Evolutionary conservation across 2,329 filamentous ascomycete species (phyloP).

Genomic region (Dactylellina leptospora): DNA sequence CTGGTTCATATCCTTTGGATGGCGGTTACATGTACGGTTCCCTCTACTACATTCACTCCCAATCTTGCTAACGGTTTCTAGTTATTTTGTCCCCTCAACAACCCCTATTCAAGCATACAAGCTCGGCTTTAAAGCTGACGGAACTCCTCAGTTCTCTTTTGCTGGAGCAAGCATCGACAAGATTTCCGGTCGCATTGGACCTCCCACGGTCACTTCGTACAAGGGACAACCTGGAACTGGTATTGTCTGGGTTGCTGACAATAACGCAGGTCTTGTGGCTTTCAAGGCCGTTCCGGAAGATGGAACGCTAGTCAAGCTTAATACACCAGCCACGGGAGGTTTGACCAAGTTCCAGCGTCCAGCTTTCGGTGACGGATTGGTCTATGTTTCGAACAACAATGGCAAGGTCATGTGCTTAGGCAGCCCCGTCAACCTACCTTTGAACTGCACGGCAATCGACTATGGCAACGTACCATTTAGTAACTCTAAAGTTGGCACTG

Average conservation of each 20-base stretch:
- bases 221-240: slow-evolving; percentile 60
- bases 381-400: slow-evolving; percentile 58
- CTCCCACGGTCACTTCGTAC: slow-evolving; percentile 59
- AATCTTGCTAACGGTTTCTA: neutral
- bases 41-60: neutral
- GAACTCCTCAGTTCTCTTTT: slow-evolving; percentile 40
- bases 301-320: slow-evolving; percentile 57
- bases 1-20: slow-evolving; percentile 64
- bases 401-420: slow-evolving; percentile 59
- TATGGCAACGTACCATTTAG: slow-evolving; percentile 61
- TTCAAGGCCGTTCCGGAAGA: slow-evolving; percentile 61
- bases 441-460: slow-evolving; percentile 61
- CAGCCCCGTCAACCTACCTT: slow-evolving; percentile 62
- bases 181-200: slow-evolving; percentile 47
- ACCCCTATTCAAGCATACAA: slow-evolving; percentile 58
- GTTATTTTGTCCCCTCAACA: slow-evolving; percentile 51
- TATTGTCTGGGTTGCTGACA: slow-evolving; percentile 62
- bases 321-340: slow-evolving; percentile 60
- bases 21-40: slow-evolving; percentile 64
- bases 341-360: slow-evolving; percentile 61
- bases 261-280: slow-evolving; percentile 60
- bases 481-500: slow-evolving; percentile 56
- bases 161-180: slow-evolving; percentile 31
- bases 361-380: slow-evolving; percentile 62
- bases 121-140: slow-evolving; percentile 58